Base-by-base conservation (phyloP, 352 stramenopile genomes). In the Globisporangium polare region DNA sequence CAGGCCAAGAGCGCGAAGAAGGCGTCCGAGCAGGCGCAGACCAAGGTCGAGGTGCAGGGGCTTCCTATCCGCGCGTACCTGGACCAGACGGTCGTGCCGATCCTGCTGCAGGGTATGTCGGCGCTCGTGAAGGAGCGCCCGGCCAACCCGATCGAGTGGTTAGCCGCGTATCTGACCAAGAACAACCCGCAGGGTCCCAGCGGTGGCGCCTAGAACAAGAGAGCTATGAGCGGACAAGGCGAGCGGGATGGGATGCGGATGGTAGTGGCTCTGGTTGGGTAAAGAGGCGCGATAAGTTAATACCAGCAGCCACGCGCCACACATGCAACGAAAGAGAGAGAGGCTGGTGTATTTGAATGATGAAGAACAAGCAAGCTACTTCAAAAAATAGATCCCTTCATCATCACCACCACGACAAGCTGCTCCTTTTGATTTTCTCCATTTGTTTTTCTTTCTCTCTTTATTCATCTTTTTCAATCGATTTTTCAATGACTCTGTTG, bases 51-150 rank as follows among this genome's bases (percentile, higher is more conserved):
- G 47, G 83, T 95, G 61, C 88, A 97, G 63, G 80, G 80, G 26
- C 75, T 99, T 37, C 96, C 97, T 4, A 99, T 99, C 69, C 93
- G 97, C 60, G 94, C 96, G 33, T 99, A 99, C 70, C 75, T 99
- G 63, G 97, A 99, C 80, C 95, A 99, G 72, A 99, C 96, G 0
- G 97, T 99, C 20, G 96, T 99, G 74, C 97, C 97, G n/a, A 98
- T 99, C 74, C 71, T 99, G 53, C 78, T 99, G 47, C 95, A 99
- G 69, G 97, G 97, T 59, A 99, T 99, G 97, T 98, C 92, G 35
- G 91, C 97, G 61, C 80, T 99, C 27, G 97, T 99, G 51, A 99
- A 99, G 74, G 96, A 99, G 81, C 93, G 97, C 62, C 96, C 96
- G 37, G 65, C 88, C 5, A 99, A 99, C 77, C 97, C 97, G 37